Evolutionary conservation across 2,329 filamentous ascomycete genomes (phyloP), one percentile per base, ranked within the genome.

Genomic region (Coleophoma cylindrospora): DNA sequence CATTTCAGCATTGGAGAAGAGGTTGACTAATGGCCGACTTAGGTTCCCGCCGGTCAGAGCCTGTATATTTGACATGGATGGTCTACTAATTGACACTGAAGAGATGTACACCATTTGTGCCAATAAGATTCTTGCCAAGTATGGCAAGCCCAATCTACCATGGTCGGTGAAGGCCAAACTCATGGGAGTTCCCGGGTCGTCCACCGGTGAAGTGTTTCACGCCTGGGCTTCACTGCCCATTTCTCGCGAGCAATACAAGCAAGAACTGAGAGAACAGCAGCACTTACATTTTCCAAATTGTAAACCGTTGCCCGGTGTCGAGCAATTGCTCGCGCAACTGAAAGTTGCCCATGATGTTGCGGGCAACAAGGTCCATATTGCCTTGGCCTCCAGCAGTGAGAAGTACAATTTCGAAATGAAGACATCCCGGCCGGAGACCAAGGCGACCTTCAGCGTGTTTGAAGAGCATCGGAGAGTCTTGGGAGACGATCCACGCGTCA

Each of bases 11-110:
- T 12, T 3, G 2, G n/a, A 41, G 14, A 2, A 19, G 12, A 17
- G 19, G 17, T 15, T 13, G 17, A 21, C 40, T 41, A 22, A 41
- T 13, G 4, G 12, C 19, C 1, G 40, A 19, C 7, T 27, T 62
- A 89, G 86, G 65, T 84, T 90, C 69, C 86, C 88, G 21, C 83
- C 86, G 46, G 78, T 96, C 52, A 81, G 90, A 61, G 92, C 92
- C 58, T 96, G 91, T 68, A 85, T 97, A 58, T 97, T 97, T 68
- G 92, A 97, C 75, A 96, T 96, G 91, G 92, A 97, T 70, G 92
- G 92, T 54, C 84, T 97, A 37, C 81, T 97, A 15, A 88, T 97
- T 66, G 85, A 96, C 70, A 91, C 89, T 34, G 92, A 97, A 73
- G 92, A 97, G 64, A 56, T 96, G 62, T 96, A 96, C 75, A 92